Evolutionary conservation across 768 basidiomycete species (phyloP), one percentile per base, ranked within the genome.

Genomic region (Lactifluus rugatus): DNA sequence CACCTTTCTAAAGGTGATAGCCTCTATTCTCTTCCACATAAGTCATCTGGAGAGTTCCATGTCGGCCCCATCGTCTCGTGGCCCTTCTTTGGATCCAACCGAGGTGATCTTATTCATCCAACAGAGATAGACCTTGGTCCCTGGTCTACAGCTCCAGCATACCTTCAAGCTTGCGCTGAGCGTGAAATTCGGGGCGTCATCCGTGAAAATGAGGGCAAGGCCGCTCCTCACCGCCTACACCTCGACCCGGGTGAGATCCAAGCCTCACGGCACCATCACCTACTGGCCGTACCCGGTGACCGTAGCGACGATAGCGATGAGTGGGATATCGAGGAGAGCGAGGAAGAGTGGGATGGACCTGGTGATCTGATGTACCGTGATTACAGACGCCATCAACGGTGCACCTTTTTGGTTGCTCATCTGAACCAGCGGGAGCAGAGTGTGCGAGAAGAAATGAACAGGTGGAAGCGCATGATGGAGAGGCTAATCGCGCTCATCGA

Each of bases 61-160:
- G 75, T 91, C 45, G 89, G 89, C 3, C 85, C 86, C 8, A 92
- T 93, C 65, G 81, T 92, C 50, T 90, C 89, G 3, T 93, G 90
- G 89, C 86, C 89, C 1, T 93, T 92, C 76, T 93, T 93, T 68
- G 89, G 89, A 47, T 85, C 87, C 4, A 83, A 85, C 62, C 78
- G 90, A 41, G 89, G 89, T 32, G 84, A 87, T 57, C 77, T 89
- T 23, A 63, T 70, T 2, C 85, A 86, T 63, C 83, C 83, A 3
- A 71, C 75, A 21, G 87, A 89, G 63, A 75, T 92, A 36, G 75
- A 89, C 65, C 82, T 89, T n/a, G 89, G 89, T 2, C 90, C 89
- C 0, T 92, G 88, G 86, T 57, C 75, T 2, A 76, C 77, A 5
- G 78, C 82, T 2, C 69, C 72, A 31, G 74, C 74, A 6, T 93